Evolutionary conservation across 2,329 filamentous ascomycete species (phyloP).

Genomic region (Pestalotiopsis sp.): DNA sequence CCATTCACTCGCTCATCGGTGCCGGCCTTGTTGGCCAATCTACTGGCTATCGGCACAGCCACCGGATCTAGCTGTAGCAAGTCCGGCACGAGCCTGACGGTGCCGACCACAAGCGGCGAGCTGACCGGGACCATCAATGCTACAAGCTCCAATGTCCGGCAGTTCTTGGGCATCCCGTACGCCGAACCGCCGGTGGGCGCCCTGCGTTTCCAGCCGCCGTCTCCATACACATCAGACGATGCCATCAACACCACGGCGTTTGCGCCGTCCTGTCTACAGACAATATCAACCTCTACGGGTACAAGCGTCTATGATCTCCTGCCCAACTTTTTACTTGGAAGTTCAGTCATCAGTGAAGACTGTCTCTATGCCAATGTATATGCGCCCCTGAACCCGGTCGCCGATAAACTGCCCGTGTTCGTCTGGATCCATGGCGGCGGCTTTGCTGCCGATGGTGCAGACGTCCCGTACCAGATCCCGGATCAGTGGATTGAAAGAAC

Average conservation of each 20-base stretch:
- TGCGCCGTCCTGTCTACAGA: conserved; percentile 7
- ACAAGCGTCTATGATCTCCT: not conserved
- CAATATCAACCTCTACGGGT: not conserved
- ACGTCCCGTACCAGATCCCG: conserved; percentile 13
- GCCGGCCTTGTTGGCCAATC: not conserved
- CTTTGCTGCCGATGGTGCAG: conserved; percentile 3
- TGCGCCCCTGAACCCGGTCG: conserved; percentile 1
- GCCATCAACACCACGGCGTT: conserved; percentile 3
- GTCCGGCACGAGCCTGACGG: not conserved
- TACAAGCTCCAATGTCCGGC: conserved; percentile 5
- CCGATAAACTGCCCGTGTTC: conserved; percentile 10
- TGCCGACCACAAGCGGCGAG: conserved; percentile 15
- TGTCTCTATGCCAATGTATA: conserved; percentile 15
- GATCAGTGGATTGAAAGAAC: conserved; percentile 16
- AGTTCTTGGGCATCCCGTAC: conserved; percentile 13
- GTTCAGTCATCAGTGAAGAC: conserved; percentile 19
- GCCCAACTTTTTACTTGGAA: not conserved
- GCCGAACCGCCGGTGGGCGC: conserved; percentile 3
- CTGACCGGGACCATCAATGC: conserved; percentile 9
- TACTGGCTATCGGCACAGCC: not conserved
- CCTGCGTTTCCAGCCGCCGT: conserved; percentile 11
- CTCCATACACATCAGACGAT: not conserved
- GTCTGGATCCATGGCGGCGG: conserved; percentile 14
- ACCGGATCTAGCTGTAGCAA: not conserved
- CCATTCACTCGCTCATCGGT: not conserved